Evolutionary conservation across 169 alveolate species (phyloP).

Genomic region (Plasmodium inui): DNA sequence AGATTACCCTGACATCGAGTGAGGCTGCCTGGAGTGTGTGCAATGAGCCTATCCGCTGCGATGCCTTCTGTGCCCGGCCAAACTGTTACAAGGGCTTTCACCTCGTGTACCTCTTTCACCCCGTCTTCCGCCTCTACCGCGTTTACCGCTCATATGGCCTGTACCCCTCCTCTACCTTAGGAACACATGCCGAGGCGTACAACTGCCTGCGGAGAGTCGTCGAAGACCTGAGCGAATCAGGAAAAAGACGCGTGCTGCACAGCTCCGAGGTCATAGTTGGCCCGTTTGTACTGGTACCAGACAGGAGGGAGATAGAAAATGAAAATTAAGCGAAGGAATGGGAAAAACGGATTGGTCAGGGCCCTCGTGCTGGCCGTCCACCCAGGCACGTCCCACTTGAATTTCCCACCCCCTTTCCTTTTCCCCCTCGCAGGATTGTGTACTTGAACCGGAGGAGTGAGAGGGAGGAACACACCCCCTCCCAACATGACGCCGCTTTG

Average conservation of each 20-base stretch:
- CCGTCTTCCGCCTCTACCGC: not conserved
- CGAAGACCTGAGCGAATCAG: not conserved
- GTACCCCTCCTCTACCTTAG: not conserved
- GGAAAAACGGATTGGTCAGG: not conserved
- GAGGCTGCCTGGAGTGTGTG: not conserved
- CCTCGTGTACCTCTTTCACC: not conserved
- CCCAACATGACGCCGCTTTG: not conserved
- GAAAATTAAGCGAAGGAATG: not conserved
- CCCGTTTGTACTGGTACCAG: slow-evolving; percentile 56
- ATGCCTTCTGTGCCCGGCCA: not conserved
- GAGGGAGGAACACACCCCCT: not conserved
- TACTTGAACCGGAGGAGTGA: not conserved
- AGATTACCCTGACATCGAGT: slow-evolving; percentile 40
- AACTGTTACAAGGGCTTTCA: too few relatives aligned
- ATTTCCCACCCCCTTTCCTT: not conserved
- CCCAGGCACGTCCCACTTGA: not conserved
- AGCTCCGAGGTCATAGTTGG: slow-evolving; percentile 47
- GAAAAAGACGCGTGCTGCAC: not conserved
- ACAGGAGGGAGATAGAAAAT: not conserved
- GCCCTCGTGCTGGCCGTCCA: not conserved
- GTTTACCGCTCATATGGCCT: not conserved
- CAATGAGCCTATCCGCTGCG: not conserved
- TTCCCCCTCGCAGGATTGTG: not conserved
- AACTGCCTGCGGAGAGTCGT: slow-evolving; percentile 2
- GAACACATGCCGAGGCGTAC: slow-evolving; percentile 35